These are phyloP conservation scores for Zygnema circumcarinatum DNA, from an alignment of 139 green algal species.

Conservation along the genomic window DNA sequence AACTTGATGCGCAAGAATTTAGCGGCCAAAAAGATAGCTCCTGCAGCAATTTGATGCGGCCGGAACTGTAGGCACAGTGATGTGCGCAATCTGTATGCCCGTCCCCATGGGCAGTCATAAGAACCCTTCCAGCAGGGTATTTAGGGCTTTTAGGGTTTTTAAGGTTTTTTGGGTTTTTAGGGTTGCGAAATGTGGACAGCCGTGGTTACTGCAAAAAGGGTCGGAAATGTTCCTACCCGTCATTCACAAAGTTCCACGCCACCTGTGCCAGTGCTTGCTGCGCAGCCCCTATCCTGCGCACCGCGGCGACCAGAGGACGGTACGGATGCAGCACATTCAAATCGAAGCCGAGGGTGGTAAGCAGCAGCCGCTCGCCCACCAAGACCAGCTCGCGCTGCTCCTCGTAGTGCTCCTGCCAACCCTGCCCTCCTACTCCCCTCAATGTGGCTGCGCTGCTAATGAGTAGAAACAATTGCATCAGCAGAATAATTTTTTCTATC, in stretches of 20 bases:
- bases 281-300: slow-evolving; percentile 46
- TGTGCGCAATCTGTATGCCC: slow-evolving; percentile 56
- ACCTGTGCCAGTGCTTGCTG: slow-evolving; percentile 61
- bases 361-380: slow-evolving; percentile 59
- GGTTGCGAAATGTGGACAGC: too few species aligned
- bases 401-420: slow-evolving; percentile 59
- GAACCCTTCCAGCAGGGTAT: too few species aligned
- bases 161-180: too few species aligned
- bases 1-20: slow-evolving; percentile 58
- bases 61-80: slow-evolving; percentile 61
- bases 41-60: slow-evolving; percentile 52
- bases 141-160: too few species aligned
- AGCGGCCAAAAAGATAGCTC: slow-evolving; percentile 59
- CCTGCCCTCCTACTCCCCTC: background rate
- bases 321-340: slow-evolving; percentile 68
- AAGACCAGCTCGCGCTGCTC: slow-evolving; percentile 60
- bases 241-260: slow-evolving; percentile 70
- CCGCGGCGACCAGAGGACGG: slow-evolving; percentile 56
- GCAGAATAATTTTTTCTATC: too few species aligned
- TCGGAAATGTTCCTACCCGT: slow-evolving; percentile 68
- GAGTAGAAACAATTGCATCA: too few species aligned
- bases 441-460: too few species aligned
- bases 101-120: too few species aligned
- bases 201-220: too few species aligned
- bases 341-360: slow-evolving; percentile 67